Evolutionary conservation across 352 stramenopile species (phyloP).

Genomic region (Globisporangium cylindrosporum): DNA sequence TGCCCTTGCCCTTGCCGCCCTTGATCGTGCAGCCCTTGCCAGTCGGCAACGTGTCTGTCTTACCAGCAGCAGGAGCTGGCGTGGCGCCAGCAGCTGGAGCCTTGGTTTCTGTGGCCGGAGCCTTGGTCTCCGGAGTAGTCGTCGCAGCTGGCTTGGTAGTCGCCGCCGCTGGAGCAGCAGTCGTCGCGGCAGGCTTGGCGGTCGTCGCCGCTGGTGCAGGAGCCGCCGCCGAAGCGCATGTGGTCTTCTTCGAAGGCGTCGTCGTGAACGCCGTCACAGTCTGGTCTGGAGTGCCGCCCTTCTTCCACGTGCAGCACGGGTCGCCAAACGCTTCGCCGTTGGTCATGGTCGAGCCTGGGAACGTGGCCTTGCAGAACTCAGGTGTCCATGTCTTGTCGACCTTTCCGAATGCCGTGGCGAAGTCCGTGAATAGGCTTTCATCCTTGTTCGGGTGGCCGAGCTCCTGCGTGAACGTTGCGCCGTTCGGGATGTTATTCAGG

Average conservation of each 20-base stretch:
- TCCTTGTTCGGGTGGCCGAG: conserved; percentile 35
- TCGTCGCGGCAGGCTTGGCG: not conserved
- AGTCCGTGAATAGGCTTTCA: conserved; percentile 22
- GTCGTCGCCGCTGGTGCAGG: conserved; percentile 39
- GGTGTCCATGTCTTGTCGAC: conserved; percentile 30
- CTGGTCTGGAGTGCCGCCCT: conserved; percentile 28
- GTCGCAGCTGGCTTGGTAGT: too few species aligned
- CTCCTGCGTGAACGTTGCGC: conserved; percentile 25
- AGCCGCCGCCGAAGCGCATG: not conserved
- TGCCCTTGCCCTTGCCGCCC: not conserved
- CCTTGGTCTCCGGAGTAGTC: too few species aligned
- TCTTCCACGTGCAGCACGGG: conserved; percentile 46
- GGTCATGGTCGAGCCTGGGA: conserved; percentile 33
- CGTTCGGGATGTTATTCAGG: conserved; percentile 40
- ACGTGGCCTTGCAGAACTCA: conserved; percentile 33
- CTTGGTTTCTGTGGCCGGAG: too few species aligned
- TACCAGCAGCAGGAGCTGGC: too few species aligned
- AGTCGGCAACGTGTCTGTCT: too few species aligned
- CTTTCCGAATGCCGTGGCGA: conserved; percentile 22
- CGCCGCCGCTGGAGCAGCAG: not conserved
- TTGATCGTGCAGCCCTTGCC: not conserved
- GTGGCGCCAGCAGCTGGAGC: not conserved
- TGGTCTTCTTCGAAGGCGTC: conserved; percentile 1
- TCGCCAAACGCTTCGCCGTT: conserved; percentile 37
- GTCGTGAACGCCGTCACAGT: conserved; percentile 23